Evolutionary conservation across 176 grass and related monocot genomes (phyloP).

Genomic region (Bonia amplexicaulis): DNA sequence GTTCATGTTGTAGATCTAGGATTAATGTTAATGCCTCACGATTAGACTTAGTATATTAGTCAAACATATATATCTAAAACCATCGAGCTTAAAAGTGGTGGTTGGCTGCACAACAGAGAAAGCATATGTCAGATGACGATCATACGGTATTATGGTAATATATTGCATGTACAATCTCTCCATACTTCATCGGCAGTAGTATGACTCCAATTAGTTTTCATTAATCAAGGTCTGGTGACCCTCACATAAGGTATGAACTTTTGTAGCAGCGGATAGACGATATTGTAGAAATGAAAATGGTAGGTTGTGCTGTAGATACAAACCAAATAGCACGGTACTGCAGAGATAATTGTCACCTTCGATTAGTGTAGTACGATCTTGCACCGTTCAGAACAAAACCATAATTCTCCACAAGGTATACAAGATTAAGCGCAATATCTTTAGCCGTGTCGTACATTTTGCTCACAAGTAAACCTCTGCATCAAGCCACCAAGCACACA

Average conservation of each 20-base stretch:
- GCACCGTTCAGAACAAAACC: slow-evolving; percentile 83
- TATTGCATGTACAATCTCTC: not conserved
- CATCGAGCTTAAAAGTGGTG: slow-evolving; percentile 92
- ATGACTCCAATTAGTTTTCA: not conserved
- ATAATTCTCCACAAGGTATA: slow-evolving; percentile 70
- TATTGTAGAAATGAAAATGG: not conserved
- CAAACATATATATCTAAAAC: slow-evolving; percentile 69
- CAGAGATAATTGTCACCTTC: slow-evolving; percentile 48
- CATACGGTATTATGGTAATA: not conserved
- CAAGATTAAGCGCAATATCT: slow-evolving; percentile 58
- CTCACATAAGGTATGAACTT: not conserved
- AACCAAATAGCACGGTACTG: not conserved
- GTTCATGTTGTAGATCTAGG: too few species aligned
- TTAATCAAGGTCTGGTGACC: not conserved
- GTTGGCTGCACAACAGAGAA: slow-evolving; percentile 57
- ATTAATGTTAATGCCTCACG: too few species aligned
- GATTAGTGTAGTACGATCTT: slow-evolving; percentile 85
- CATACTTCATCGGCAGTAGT: not conserved
- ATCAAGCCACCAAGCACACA: not conserved
- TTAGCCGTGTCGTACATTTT: slow-evolving; percentile 97
- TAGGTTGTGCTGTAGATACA: not conserved
- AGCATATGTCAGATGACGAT: not conserved
- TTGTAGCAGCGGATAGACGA: not conserved
- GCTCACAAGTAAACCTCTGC: slow-evolving; percentile 85
- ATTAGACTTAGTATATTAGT: too few species aligned